Conservation (phyloP, 305 asterid genomes). For the Fraxinus platypoda region DNA sequence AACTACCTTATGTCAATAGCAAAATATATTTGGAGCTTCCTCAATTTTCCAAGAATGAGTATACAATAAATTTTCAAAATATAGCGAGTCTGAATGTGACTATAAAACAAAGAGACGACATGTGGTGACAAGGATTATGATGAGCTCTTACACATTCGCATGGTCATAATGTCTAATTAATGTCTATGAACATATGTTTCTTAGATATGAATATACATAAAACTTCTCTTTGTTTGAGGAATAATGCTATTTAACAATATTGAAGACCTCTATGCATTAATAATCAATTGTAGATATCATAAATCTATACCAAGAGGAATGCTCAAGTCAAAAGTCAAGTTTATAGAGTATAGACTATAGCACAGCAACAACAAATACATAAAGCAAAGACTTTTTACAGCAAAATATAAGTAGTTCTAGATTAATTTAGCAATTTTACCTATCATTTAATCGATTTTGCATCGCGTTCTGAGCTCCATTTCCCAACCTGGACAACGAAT, state of each 20-base stretch:
- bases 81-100: no score
- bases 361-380: neutral
- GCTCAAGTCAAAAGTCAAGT: neutral
- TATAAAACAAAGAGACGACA: no score
- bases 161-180: neutral
- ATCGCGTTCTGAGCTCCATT: neutral
- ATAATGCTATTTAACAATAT: no score
- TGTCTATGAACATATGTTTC: neutral
- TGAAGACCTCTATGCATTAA: neutral
- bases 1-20: no score
- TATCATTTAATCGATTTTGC: conserved; percentile 10
- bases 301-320: neutral
- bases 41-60: no score
- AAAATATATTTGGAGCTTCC: no score
- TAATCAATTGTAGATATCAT: neutral
- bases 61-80: no score
- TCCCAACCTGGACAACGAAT: conserved; percentile 31
- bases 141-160: no score
- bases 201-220: no score
- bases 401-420: neutral
- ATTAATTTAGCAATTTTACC: neutral
- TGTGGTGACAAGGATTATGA: no score
- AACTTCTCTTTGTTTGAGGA: no score
- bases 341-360: neutral
- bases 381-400: neutral